Evolutionary conservation across 345 rosid species (phyloP).

Genomic region (Linum usitatissimum): DNA sequence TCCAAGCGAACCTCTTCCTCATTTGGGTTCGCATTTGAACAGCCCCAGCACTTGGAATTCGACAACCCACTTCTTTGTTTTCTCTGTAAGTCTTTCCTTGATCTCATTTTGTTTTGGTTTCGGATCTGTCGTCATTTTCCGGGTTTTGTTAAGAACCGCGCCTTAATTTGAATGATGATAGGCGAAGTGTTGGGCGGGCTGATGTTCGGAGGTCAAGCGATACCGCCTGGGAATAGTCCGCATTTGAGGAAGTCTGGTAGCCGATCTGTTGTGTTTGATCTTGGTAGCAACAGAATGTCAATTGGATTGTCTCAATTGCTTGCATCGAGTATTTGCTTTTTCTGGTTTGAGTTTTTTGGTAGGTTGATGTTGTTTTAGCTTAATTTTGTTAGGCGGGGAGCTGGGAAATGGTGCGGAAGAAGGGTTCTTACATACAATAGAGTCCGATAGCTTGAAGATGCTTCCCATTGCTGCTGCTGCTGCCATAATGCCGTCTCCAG

Average conservation of each 20-base stretch:
- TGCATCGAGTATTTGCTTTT: not conserved
- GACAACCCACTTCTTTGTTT: not conserved
- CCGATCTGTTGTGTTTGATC: constrained; percentile 50
- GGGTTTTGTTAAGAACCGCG: not conserved
- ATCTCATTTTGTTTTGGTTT: not conserved
- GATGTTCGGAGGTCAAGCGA: constrained; percentile 62
- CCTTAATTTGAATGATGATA: not conserved
- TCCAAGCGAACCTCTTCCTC: not conserved
- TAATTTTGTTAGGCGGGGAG: constrained; percentile 33
- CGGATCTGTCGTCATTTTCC: not conserved
- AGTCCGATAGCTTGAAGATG: constrained; percentile 38
- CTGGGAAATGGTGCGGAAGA: constrained; percentile 45
- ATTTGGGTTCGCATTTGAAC: not conserved
- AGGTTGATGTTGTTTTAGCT: constrained; percentile 8
- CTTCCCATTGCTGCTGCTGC: constrained; percentile 26
- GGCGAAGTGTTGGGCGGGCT: not conserved
- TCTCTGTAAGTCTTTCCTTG: not conserved
- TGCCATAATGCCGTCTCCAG: constrained; percentile 58
- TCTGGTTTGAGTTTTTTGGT: not conserved
- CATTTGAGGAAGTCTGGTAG: constrained; percentile 86
- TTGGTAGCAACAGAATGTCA: constrained; percentile 34
- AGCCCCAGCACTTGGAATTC: not conserved
- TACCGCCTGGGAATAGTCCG: constrained; percentile 47
- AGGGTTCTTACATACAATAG: constrained; percentile 30
- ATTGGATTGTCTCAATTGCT: not conserved